A percentile compares a stretch with the other conserved stretches of the same genome.
These are phyloP conservation scores for Isoetes engelmannii DNA, from an alignment of 83 land plant species.

Conservation along the genomic window DNA sequence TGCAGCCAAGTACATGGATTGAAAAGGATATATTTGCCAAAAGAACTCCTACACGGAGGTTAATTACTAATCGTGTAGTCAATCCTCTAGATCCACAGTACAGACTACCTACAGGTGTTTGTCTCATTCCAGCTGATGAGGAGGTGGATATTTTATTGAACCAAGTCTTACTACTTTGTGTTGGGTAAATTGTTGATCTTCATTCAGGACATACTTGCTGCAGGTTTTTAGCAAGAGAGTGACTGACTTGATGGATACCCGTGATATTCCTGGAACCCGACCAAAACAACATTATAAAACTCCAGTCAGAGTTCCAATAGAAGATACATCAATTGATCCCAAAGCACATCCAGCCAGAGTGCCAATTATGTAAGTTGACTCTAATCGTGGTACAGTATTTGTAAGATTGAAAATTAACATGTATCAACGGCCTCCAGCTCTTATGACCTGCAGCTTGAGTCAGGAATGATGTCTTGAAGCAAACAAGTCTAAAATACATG, in stretches of 20 bases:
- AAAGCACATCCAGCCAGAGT: conserved; percentile 17
- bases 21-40: conserved; percentile 8
- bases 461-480: too few species aligned
- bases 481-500: too few species aligned
- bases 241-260: conserved; percentile 8
- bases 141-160: conserved; percentile 7
- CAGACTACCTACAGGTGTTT: conserved; percentile 13
- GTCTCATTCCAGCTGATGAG: conserved; percentile 18
- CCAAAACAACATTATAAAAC: conserved; percentile 9
- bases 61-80: conserved; percentile 18
- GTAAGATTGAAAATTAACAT: not conserved
- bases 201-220: not conserved
- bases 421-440: not conserved
- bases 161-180: not conserved
- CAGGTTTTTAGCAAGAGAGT: conserved; percentile 19
- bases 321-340: conserved; percentile 8
- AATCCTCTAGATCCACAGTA: conserved; percentile 28
- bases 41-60: not conserved
- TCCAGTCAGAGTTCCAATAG: conserved; percentile 12
- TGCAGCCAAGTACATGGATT: conserved; percentile 19
- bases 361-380: conserved; percentile 13
- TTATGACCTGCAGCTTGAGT: too few species aligned
- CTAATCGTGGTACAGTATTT: not conserved
- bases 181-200: not conserved
- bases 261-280: conserved; percentile 21